Conservation (phyloP, 495 filamentous ascomycete species). For the Penicillium arizonense region DNA sequence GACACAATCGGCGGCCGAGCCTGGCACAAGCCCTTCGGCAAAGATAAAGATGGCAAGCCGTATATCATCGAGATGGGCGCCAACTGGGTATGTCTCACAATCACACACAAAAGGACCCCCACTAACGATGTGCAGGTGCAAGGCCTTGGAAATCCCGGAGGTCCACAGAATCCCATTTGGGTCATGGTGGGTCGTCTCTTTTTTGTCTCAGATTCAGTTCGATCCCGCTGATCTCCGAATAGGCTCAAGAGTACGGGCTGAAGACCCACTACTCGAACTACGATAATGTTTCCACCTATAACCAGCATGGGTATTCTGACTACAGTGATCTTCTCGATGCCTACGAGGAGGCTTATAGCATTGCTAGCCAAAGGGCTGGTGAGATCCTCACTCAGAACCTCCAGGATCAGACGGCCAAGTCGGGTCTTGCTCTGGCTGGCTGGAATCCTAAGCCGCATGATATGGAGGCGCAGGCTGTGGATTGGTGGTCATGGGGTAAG, state of each 20-base stretch:
- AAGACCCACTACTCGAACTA: conserved; percentile 65
- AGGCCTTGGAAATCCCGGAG: conserved; percentile 56
- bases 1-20: conserved; percentile 63
- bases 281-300: conserved; percentile 58
- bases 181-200: conserved; percentile 40
- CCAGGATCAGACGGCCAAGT: conserved; percentile 61
- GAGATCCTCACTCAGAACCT: conserved; percentile 56
- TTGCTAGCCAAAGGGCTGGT: conserved; percentile 55
- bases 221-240: neutral
- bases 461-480: conserved; percentile 57
- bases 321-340: conserved; percentile 50
- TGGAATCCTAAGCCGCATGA: conserved; percentile 62
- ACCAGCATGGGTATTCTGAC: conserved; percentile 51
- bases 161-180: conserved; percentile 71
- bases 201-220: neutral
- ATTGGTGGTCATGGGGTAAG: conserved; percentile 61
- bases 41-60: conserved; percentile 45
- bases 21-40: conserved; percentile 57
- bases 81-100: conserved; percentile 54
- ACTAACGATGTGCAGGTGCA: conserved; percentile 46
- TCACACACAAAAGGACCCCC: neutral
- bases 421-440: conserved; percentile 58
- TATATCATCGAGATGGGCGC: conserved; percentile 67
- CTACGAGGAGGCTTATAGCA: conserved; percentile 50
- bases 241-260: conserved; percentile 61